These are phyloP conservation scores for Amanita rimosa DNA, from an alignment of 768 basidiomycete species.

Conservation along the genomic window DNA sequence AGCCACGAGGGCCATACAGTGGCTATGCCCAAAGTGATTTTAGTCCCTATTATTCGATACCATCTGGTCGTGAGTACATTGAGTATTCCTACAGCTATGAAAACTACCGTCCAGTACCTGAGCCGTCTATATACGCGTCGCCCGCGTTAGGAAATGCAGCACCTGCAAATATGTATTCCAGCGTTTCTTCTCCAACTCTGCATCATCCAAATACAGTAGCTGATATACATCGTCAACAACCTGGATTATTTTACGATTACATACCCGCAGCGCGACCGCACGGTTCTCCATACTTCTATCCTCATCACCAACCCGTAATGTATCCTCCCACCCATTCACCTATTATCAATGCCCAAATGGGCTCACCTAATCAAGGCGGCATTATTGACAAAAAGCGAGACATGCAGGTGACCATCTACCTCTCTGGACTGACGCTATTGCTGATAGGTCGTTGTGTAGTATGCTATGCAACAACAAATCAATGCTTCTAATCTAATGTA, in stretches of 20 bases:
- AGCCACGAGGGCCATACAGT: slow-evolving; percentile 7
- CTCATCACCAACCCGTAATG: slow-evolving; percentile 44
- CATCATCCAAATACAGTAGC: slow-evolving; percentile 27
- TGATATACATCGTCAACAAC: slow-evolving; percentile 34
- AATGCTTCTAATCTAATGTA: slow-evolving; percentile 29
- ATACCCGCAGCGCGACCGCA: slow-evolving; percentile 32
- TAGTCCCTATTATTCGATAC: slow-evolving; percentile 43
- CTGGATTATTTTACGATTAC: slow-evolving; percentile 52
- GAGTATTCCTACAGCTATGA: slow-evolving; percentile 53
- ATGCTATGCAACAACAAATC: slow-evolving; percentile 36
- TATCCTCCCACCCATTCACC: slow-evolving; percentile 43
- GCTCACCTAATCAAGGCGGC: slow-evolving; percentile 25
- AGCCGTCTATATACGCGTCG: slow-evolving; percentile 40
- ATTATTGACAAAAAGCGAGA: slow-evolving; percentile 46
- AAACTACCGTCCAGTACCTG: slow-evolving; percentile 23
- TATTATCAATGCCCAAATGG: slow-evolving; percentile 38
- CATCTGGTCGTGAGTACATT: slow-evolving; percentile 37
- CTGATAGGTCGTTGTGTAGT: slow-evolving; percentile 17
- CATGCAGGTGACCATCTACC: slow-evolving; percentile 31
- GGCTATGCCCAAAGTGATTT: slow-evolving; percentile 29
- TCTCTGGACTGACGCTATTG: background rate
- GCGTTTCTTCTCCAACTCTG: slow-evolving; percentile 27
- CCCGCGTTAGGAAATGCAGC: slow-evolving; percentile 32
- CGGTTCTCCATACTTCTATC: slow-evolving; percentile 49
- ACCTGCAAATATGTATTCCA: slow-evolving; percentile 37